Evolutionary conservation across 352 stramenopile species (phyloP).

Genomic region (Pythium scleroteichum): DNA sequence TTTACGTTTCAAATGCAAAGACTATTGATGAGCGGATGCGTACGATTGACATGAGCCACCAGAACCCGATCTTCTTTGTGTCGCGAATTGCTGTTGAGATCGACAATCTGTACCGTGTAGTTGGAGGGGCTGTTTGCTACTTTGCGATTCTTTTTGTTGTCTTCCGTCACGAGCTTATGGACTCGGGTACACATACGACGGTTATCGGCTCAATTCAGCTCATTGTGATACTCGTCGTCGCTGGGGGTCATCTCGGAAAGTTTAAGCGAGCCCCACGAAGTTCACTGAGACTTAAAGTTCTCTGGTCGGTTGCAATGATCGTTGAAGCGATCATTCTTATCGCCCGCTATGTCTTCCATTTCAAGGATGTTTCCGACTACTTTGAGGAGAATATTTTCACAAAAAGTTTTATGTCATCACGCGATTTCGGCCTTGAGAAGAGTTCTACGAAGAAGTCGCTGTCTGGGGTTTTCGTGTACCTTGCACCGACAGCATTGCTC

Average conservation of each 20-base stretch:
- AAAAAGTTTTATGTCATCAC: conserved; percentile 61
- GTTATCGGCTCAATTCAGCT: conserved; percentile 65
- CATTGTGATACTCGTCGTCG: conserved; percentile 56
- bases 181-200: conserved; percentile 60
- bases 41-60: conserved; percentile 57
- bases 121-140: conserved; percentile 71
- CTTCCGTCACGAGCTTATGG: conserved; percentile 59
- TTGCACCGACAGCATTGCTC: conserved; percentile 68
- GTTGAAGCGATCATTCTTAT: conserved; percentile 70
- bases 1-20: conserved; percentile 77
- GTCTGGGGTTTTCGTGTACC: conserved; percentile 78
- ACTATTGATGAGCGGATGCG: conserved; percentile 64
- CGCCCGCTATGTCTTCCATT: conserved; percentile 81
- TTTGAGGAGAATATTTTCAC: conserved; percentile 71
- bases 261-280: conserved; percentile 67
- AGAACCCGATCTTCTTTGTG: conserved; percentile 77
- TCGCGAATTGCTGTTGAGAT: conserved; percentile 71
- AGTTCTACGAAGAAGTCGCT: conserved; percentile 54
- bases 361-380: conserved; percentile 65
- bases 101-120: conserved; percentile 75
- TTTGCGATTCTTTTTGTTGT: conserved; percentile 65
- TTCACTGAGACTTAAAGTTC: conserved; percentile 64
- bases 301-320: conserved; percentile 80
- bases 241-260: conserved; percentile 71
- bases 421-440: conserved; percentile 77